Conservation (phyloP, 371 early-diverging fungal genomes). For the Rhizopus delemar region DNA sequence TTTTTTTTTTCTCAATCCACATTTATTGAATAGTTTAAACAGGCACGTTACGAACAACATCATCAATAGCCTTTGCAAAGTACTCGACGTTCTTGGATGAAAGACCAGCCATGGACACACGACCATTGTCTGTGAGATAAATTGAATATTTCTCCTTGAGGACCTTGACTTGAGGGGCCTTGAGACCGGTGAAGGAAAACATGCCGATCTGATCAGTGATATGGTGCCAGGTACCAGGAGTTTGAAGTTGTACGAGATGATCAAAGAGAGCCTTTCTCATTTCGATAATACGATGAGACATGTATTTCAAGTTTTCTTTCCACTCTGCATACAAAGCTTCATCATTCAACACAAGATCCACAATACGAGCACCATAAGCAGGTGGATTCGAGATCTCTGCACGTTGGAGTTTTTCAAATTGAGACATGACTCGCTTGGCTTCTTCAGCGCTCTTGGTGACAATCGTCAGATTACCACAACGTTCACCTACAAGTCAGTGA, state of each 20-base stretch:
- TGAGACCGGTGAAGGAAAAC: conserved; percentile 94
- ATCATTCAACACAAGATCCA: conserved; percentile 80
- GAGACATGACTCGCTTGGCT: conserved; percentile 66
- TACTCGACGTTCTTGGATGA: conserved; percentile 81
- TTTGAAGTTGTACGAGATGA: conserved; percentile 66
- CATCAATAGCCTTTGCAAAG: conserved; percentile 80
- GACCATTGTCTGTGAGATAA: conserved; percentile 91
- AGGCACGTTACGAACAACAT: conserved; percentile 64
- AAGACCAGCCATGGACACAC: conserved; percentile 94
- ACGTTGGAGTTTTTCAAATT: conserved; percentile 82
- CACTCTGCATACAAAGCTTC: conserved; percentile 81
- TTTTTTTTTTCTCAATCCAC: too few relatives aligned
- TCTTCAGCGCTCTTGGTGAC: conserved; percentile 61
- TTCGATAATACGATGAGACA: conserved; percentile 86
- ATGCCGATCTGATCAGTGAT: conserved; percentile 95
- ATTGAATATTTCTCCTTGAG: conserved; percentile 86
- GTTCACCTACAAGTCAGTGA: conserved; percentile 65
- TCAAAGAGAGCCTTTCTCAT: conserved; percentile 79
- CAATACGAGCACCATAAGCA: conserved; percentile 88
- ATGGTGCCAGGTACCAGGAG: conserved; percentile 95
- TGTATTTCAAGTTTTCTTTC: conserved; percentile 74
- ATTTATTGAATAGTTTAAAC: conserved; percentile 10
- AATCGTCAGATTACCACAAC: conserved; percentile 83
- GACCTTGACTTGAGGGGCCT: conserved; percentile 67
- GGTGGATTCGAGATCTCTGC: conserved; percentile 90